Base-by-base conservation (phyloP, 2,329 filamentous ascomycete genomes). In the Coleophoma eucalyptorum region DNA sequence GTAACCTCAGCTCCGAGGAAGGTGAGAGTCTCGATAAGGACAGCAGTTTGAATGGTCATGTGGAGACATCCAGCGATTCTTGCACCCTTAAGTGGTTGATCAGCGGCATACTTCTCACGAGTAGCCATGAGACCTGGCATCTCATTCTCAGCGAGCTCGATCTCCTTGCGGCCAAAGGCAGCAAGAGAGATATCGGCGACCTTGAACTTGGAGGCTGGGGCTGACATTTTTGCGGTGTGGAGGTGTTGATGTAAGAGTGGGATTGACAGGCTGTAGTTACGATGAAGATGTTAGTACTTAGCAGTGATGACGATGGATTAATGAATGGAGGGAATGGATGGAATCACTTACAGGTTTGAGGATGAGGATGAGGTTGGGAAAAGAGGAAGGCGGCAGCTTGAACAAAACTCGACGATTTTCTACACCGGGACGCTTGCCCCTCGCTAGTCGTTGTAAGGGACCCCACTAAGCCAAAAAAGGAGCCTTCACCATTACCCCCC, bases 41-140 rank as follows among this genome's bases (percentile, higher is more conserved):
- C 94, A 65, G 94, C 94, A 61, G 94, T 99, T 82, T 99, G 94
- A 78, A 99, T 97, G 72, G 94, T 97, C 93, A 96, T 97, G 87
- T 97, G 92, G 72, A 97, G 81, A 78, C 94, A 97, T 70, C 94
- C 94, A 66, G 94, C 94, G 73, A 99, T 97, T 68, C 93, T 88
- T 72, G 92, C 90, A 72, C 93, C 92, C 71, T 87, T 87, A 68
- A 99, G 83, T 65, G 94, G 94, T 83, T 97, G 93, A 77, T 96
- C 93, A 56, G 74, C 73, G 65, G 89, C 89, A 74, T 97, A 99
- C 82, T 96, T 96, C 69, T 75, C 72, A 70, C 94, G 88, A 69
- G 92, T 97, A 68, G 89, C 84, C 89, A 99, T 96, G 65, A 99
- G 86, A 84, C 94, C 93, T 61, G 93, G 92, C 92, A 97, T 97